A percentile compares a stretch with the other conserved stretches of the same genome.
Evolutionary conservation across 768 basidiomycete genomes (phyloP).

Genomic region (Psilocybe subaeruginosa): DNA sequence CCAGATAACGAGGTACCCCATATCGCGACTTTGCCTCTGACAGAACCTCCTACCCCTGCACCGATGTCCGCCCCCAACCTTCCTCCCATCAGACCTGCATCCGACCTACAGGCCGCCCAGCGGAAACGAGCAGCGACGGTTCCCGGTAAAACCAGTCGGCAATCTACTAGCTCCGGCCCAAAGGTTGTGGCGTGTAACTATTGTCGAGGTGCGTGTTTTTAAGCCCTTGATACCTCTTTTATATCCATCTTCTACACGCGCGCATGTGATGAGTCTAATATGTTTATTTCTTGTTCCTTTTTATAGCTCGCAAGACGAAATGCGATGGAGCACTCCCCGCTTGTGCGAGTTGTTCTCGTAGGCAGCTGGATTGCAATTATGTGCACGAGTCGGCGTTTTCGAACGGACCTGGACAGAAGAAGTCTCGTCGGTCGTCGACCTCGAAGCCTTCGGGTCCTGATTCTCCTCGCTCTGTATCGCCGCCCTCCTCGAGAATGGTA

Average conservation of each 20-base stretch:
- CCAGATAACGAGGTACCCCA: conserved; percentile 70
- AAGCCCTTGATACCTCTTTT: background rate
- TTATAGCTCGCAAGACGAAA: conserved; percentile 82
- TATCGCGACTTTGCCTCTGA: conserved; percentile 69
- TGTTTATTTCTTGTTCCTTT: conserved; percentile 4
- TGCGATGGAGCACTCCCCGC: conserved; percentile 88
- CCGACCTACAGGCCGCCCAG: conserved; percentile 68
- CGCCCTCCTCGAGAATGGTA: conserved; percentile 58
- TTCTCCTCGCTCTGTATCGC: conserved; percentile 52
- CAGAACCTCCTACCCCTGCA: conserved; percentile 56
- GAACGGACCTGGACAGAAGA: conserved; percentile 43
- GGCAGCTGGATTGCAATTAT: conserved; percentile 79
- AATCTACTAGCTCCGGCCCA: conserved; percentile 70
- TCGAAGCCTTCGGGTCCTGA: conserved; percentile 44
- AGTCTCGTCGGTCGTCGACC: conserved; percentile 57
- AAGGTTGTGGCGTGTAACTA: conserved; percentile 91
- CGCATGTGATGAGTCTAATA: background rate
- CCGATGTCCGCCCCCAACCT: conserved; percentile 68
- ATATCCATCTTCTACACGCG: background rate
- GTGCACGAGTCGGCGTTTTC: conserved; percentile 59
- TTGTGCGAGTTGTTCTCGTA: conserved; percentile 81
- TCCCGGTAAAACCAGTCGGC: conserved; percentile 61
- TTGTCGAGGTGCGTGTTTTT: conserved; percentile 68
- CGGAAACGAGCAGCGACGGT: conserved; percentile 73
- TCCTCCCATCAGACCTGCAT: conserved; percentile 66